These are phyloP conservation scores for Colletotrichum sp. DNA, from an alignment of 2,329 filamentous ascomycete species.

Conservation along the genomic window DNA sequence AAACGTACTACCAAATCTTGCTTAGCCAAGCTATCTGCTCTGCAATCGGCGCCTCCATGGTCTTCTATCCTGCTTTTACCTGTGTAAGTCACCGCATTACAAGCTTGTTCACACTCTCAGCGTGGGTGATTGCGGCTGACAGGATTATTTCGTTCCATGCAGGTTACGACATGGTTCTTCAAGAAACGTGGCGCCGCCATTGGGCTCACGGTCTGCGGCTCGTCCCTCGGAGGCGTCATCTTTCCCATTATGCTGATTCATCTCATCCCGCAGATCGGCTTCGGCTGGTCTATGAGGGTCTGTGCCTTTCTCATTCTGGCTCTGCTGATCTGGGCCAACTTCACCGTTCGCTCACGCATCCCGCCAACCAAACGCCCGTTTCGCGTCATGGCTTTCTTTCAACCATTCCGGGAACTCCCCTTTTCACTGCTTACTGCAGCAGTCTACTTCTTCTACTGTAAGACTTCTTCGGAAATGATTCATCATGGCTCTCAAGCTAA, in stretches of 20 bases:
- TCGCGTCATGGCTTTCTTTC: slow-evolving; percentile 29
- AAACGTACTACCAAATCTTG: slow-evolving; percentile 43
- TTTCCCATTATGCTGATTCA: slow-evolving; percentile 42
- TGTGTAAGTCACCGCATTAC: neutral
- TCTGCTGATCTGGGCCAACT: slow-evolving; percentile 34
- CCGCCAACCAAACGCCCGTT: slow-evolving; percentile 18
- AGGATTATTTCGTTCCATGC: neutral
- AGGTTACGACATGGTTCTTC: slow-evolving; percentile 25
- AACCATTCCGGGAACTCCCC: slow-evolving; percentile 31
- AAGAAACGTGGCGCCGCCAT: slow-evolving; percentile 28
- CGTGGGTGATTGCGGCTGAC: neutral
- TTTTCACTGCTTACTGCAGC: slow-evolving; percentile 31
- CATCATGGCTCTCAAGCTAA: neutral
- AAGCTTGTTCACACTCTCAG: neutral
- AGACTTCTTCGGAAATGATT: neutral
- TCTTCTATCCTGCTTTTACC: slow-evolving; percentile 28
- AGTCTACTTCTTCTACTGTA: slow-evolving; percentile 32
- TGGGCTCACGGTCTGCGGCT: slow-evolving; percentile 28
- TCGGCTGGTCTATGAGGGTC: slow-evolving; percentile 42
- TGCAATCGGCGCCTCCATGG: slow-evolving; percentile 36
- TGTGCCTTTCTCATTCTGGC: slow-evolving; percentile 39
- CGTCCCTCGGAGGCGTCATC: slow-evolving; percentile 41
- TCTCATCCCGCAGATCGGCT: slow-evolving; percentile 38
- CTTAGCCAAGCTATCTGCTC: slow-evolving; percentile 41
- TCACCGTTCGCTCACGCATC: slow-evolving; percentile 29